Percentiles rank a stretch among this genome's conserved stretches.
These are phyloP conservation scores for Patellifolia procumbens DNA, from an alignment of 179 eudicot genomes.

Conservation along the genomic window DNA sequence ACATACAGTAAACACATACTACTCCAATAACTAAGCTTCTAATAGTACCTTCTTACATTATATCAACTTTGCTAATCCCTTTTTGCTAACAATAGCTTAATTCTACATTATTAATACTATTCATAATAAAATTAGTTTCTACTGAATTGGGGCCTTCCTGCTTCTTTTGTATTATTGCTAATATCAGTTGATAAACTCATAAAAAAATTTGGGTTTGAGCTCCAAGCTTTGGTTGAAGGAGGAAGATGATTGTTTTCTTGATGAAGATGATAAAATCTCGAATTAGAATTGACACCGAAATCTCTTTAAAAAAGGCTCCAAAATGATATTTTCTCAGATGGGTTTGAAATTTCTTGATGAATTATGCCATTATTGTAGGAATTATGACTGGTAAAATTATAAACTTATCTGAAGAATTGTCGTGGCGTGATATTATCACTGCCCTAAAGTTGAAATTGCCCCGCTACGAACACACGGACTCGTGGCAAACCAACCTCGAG, in stretches of 20 bases:
- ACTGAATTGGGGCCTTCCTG: not conserved
- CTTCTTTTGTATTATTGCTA: too few species aligned
- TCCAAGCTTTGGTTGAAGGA: not conserved
- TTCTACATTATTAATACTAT: not conserved
- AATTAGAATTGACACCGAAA: constrained; percentile 46
- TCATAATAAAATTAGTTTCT: not conserved
- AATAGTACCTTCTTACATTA: not conserved
- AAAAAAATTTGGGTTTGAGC: not conserved
- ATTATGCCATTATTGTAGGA: constrained; percentile 40
- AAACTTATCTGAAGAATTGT: too few species aligned
- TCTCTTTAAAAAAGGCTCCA: constrained; percentile 42
- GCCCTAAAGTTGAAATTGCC: too few species aligned
- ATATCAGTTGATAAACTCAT: not conserved
- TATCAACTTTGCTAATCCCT: not conserved
- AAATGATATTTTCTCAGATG: constrained; percentile 1
- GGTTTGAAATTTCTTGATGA: constrained; percentile 21
- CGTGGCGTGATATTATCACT: too few species aligned
- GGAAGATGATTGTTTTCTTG: constrained; percentile 1
- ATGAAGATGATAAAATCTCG: constrained; percentile 49
- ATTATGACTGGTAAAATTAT: too few species aligned
- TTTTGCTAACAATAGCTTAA: not conserved
- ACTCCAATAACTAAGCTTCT: not conserved
- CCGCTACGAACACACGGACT: too few species aligned
- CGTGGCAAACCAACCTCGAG: too few species aligned
- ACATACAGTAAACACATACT: not conserved